These are phyloP conservation scores for Cucumis cinereus DNA, from an alignment of 306 rosid genomes.

Conservation along the genomic window DNA sequence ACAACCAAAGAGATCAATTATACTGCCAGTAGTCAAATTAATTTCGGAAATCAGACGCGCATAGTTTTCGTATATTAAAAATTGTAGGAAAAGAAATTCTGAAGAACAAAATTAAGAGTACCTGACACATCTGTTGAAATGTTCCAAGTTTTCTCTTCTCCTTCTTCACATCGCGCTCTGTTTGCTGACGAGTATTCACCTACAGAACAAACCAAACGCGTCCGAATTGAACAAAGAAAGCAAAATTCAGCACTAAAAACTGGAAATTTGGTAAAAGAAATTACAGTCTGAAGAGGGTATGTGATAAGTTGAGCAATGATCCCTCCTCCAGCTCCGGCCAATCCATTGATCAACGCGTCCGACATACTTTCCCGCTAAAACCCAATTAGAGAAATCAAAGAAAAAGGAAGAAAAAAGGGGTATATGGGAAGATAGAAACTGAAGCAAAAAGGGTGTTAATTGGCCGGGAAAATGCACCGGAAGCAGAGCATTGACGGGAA, in stretches of 20 bases:
- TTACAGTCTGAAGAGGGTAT: slow-evolving; percentile 90
- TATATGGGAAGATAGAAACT: neutral
- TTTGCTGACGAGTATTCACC: slow-evolving; percentile 95
- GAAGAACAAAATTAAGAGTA: slow-evolving; percentile 11
- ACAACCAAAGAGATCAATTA: neutral
- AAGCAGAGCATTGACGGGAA: neutral
- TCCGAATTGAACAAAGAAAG: neutral
- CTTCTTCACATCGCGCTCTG: slow-evolving; percentile 74
- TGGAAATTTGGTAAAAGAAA: neutral
- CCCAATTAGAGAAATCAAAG: neutral
- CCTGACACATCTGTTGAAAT: slow-evolving; percentile 60
- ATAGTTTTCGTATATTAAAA: neutral
- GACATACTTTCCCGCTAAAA: slow-evolving; percentile 45
- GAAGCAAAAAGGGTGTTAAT: neutral
- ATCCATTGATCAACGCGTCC: slow-evolving; percentile 90
- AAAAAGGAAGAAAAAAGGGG: neutral
- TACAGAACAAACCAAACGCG: slow-evolving; percentile 21
- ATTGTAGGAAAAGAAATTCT: neutral
- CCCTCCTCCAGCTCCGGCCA: slow-evolving; percentile 98
- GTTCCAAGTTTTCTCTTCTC: slow-evolving; percentile 43
- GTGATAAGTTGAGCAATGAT: slow-evolving; percentile 97
- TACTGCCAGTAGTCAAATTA: neutral
- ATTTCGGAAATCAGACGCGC: neutral
- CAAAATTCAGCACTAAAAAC: neutral
- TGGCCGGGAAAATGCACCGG: neutral